Evolutionary conservation across 73 alveolate genomes (phyloP), one percentile per base, ranked within the genome.

Genomic region (Uronychia setigera): DNA sequence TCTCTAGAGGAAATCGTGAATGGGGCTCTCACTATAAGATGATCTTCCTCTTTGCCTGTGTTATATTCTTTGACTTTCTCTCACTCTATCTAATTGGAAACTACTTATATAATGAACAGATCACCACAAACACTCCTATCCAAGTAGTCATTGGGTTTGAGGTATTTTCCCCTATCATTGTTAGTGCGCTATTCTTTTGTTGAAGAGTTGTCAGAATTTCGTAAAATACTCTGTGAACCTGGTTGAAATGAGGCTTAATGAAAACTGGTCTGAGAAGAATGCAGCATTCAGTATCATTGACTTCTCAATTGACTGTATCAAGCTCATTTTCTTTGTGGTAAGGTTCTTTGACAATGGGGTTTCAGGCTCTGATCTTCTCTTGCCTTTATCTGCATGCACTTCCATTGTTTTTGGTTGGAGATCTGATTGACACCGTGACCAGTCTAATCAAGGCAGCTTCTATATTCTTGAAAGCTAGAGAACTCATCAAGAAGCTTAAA

Each of bases 391-490:
- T 78, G 28, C 26, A 77, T 28, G 25, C 33, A 34, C 77, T 85
- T 76, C 91, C 91, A 25, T 79, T 85, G 46, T 85, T 74, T 35
- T 74, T 85, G 31, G 67, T 85, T 0, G 91, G 91, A 1, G 91
- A 85, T 58, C 33, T 77, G 0, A 76, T 85, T 1, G 91, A 85
- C 76, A 85, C 82, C 58, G 76, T 85, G 58, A 75, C 34, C 29
- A 5, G 82, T 9, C 46, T 85, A 26, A 67, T 75, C 34, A 85
- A 85, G 28, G 76, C 86, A 0, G 35, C 77, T 0, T n/a, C 76
- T 34, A 30, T 77, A 29, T 85, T 77, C 77, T 27, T 77, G 58
- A 25, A 85, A 57, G 80, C 91, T 1, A 19, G 86, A 25, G 1
- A 59, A 11, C 81, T 77, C 19, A 77, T 85, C 67, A 46, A 46